A percentile compares a stretch with the other conserved stretches of the same genome.
Evolutionary conservation across 2,329 filamentous ascomycete species (phyloP).

Genomic region (Fusarium liriodendri): DNA sequence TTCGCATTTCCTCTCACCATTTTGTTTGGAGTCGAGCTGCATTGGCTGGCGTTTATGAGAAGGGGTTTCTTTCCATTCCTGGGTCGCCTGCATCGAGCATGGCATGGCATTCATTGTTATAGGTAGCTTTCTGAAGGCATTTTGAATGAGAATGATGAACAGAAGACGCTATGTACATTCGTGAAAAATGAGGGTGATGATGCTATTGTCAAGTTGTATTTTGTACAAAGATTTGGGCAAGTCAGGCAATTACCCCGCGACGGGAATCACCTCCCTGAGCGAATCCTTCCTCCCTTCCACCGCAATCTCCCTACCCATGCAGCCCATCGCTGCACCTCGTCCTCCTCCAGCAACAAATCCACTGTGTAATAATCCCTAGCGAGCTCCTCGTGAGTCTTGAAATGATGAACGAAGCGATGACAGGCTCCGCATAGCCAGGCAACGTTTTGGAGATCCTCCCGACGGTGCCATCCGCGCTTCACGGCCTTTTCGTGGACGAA

Average conservation of each 20-base stretch:
- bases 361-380: conserved; percentile 79
- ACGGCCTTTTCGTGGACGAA: conserved; percentile 80
- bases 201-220: background rate
- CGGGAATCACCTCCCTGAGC: conserved; percentile 18
- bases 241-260: background rate
- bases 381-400: conserved; percentile 81
- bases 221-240: background rate
- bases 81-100: background rate
- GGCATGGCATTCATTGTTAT: background rate
- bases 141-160: background rate
- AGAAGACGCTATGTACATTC: background rate
- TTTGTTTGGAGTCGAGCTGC: background rate
- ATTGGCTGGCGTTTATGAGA: conserved; percentile 5
- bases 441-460: conserved; percentile 80
- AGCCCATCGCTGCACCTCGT: conserved; percentile 78
- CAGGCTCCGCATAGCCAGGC: conserved; percentile 90
- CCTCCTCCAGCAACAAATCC: conserved; percentile 74
- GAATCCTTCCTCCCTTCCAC: conserved; percentile 68
- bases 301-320: conserved; percentile 78
- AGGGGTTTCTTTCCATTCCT: background rate
- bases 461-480: conserved; percentile 82
- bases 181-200: background rate
- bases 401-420: conserved; percentile 83
- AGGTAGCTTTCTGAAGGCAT: background rate
- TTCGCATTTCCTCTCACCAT: background rate